These are phyloP conservation scores for Dryas alaskensis DNA, from an alignment of 306 rosid species.

Conservation along the genomic window DNA sequence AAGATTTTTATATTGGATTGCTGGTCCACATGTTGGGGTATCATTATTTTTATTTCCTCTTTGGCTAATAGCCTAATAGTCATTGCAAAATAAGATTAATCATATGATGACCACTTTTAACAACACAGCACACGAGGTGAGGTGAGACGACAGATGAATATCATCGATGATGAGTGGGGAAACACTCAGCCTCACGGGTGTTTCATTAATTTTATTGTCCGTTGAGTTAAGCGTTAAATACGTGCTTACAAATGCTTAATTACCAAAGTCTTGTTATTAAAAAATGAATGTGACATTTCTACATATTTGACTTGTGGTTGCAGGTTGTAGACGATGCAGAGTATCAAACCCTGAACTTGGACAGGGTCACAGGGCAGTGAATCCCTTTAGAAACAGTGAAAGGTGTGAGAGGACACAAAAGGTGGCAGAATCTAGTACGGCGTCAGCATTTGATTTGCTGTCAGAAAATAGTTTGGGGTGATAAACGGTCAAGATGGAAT, in stretches of 20 bases:
- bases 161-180: neutral
- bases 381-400: slow-evolving; percentile 33
- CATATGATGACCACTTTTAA: slow-evolving; percentile 43
- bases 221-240: no score
- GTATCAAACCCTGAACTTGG: slow-evolving; percentile 31
- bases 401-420: slow-evolving; percentile 31
- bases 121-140: slow-evolving; percentile 36
- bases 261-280: neutral
- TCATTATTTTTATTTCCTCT: slow-evolving; percentile 9
- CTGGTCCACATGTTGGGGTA: slow-evolving; percentile 13
- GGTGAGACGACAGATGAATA: neutral
- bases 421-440: slow-evolving; percentile 29
- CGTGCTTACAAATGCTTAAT: neutral
- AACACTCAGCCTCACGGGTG: slow-evolving; percentile 28
- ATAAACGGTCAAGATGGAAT: slow-evolving; percentile 39
- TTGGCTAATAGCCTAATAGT: slow-evolving; percentile 25
- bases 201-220: neutral
- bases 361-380: slow-evolving; percentile 12
- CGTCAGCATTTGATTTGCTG: slow-evolving; percentile 2
- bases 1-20: neutral
- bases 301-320: neutral
- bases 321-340: neutral
- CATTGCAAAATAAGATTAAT: slow-evolving; percentile 31
- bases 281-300: neutral
- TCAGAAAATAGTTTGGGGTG: neutral